Percentiles rank a stretch among this genome's conserved stretches.
Evolutionary conservation across 306 rosid genomes (phyloP).

Genomic region (Cucumis hystrix): DNA sequence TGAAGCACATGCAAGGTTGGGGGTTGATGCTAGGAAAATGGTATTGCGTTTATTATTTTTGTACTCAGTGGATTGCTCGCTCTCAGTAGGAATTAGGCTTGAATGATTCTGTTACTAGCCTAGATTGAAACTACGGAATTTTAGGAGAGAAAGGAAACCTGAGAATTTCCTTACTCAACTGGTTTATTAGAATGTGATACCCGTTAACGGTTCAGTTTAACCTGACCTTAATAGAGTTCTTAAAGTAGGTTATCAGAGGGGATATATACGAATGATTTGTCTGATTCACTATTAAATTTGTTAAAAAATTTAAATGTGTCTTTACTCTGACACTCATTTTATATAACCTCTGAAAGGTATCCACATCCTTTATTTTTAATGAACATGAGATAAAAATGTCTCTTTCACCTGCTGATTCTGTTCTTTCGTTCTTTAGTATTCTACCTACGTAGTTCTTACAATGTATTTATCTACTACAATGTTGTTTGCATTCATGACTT

Average conservation of each 20-base stretch:
- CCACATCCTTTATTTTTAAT: background rate
- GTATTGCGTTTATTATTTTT: conserved; percentile 22
- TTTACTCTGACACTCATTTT: background rate
- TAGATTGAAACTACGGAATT: background rate
- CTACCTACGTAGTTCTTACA: background rate
- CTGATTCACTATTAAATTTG: background rate
- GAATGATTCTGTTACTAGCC: background rate
- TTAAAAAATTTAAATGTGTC: background rate
- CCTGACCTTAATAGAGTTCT: background rate
- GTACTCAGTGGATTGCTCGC: background rate
- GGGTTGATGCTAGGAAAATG: conserved; percentile 79
- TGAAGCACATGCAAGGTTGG: conserved; percentile 84
- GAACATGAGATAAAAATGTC: background rate
- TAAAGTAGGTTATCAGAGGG: background rate
- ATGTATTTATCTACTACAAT: background rate
- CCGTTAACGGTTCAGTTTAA: background rate
- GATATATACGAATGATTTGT: background rate
- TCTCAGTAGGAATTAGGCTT: background rate
- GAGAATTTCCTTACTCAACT: background rate
- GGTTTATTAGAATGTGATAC: background rate
- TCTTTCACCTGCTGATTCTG: background rate
- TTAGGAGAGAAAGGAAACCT: background rate
- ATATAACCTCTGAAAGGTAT: background rate
- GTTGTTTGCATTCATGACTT: background rate
- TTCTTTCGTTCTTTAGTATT: background rate